phyloP scores from a whole-genome alignment of 2,329 filamentous ascomycete genomes.

The Neonectria ditissima region DNA sequence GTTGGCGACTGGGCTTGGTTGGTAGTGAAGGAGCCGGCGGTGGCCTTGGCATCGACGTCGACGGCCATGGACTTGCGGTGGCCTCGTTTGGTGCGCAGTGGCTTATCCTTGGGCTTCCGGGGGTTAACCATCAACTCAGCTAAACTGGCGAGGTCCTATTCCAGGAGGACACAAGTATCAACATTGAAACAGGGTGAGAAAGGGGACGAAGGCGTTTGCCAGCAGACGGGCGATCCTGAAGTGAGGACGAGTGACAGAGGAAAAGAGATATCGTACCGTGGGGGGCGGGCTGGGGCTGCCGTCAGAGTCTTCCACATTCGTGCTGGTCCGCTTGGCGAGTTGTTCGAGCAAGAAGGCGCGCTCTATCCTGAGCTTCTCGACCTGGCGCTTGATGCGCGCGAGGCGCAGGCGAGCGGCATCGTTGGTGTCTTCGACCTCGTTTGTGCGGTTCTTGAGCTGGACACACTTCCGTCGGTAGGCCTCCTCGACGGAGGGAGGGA shows the following conservation, averaged over 20 bases:
- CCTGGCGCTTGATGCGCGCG: constrained; percentile 81
- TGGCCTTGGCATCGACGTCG: constrained; percentile 57
- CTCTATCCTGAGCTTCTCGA: constrained; percentile 92
- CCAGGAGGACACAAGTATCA: constrained; percentile 50
- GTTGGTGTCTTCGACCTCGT: constrained; percentile 92
- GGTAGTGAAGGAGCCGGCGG: constrained; percentile 58
- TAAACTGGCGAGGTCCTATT: constrained; percentile 50
- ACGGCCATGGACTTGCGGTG: constrained; percentile 70
- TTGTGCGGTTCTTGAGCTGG: constrained; percentile 89
- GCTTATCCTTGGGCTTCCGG: constrained; percentile 80
- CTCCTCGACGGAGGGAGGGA: constrained; percentile 92
- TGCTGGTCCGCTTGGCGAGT: constrained; percentile 78
- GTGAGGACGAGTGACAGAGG: constrained; percentile 19
- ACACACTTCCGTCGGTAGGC: constrained; percentile 98
- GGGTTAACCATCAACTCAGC: constrained; percentile 52
- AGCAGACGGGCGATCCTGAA: constrained; percentile 33
- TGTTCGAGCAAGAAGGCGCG: constrained; percentile 81
- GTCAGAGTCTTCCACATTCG: constrained; percentile 82
- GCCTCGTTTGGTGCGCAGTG: constrained; percentile 78
- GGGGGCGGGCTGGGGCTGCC: constrained; percentile 83
- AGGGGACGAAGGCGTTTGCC: constrained; percentile 32
- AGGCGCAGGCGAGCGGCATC: constrained; percentile 85
- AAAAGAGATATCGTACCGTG: constrained; percentile 65
- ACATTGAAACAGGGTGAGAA: constrained; percentile 44
- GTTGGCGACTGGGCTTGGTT: constrained; percentile 62